Percentiles rank a stretch among this genome's conserved stretches.
These are phyloP conservation scores for Chiua sp. DNA, from an alignment of 1,284 basidiomycete species.

Conservation along the genomic window DNA sequence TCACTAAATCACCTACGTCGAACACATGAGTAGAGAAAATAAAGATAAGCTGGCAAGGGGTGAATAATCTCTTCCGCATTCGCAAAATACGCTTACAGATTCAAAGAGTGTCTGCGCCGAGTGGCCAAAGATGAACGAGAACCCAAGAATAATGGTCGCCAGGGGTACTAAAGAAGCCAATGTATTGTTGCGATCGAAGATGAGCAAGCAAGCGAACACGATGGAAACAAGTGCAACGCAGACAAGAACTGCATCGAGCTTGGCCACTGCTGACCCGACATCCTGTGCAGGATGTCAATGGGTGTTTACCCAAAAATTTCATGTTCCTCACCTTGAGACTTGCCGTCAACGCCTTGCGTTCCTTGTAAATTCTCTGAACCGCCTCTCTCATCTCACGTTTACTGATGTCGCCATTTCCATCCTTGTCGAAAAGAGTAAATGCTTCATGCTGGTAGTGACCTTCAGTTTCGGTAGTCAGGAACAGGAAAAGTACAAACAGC, in stretches of 20 bases:
- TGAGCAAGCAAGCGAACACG: conserved; percentile 77
- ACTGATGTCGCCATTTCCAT: conserved; percentile 82
- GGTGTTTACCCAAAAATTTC: not conserved
- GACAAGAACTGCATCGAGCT: conserved; percentile 77
- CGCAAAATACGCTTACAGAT: conserved; percentile 52
- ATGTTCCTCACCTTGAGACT: conserved; percentile 62
- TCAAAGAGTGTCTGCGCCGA: conserved; percentile 85
- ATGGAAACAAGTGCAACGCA: conserved; percentile 63
- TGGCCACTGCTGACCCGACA: conserved; percentile 72
- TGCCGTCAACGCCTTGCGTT: conserved; percentile 75
- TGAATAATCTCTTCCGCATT: conserved; percentile 1
- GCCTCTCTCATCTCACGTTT: conserved; percentile 86
- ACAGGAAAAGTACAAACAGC: conserved; percentile 53
- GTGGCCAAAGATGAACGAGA: conserved; percentile 84
- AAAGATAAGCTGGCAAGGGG: conserved; percentile 64
- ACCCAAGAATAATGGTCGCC: conserved; percentile 80
- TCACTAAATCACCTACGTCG: conserved; percentile 78
- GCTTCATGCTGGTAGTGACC: conserved; percentile 59
- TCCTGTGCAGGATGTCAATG: conserved; percentile 48
- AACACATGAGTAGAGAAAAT: conserved; percentile 86
- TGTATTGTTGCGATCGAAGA: conserved; percentile 76
- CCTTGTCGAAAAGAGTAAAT: conserved; percentile 82
- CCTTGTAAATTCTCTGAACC: conserved; percentile 82
- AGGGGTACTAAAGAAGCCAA: conserved; percentile 82
- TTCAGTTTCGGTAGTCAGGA: conserved; percentile 5